These are phyloP conservation scores for Paramecium sexaurelia DNA, from an alignment of 73 alveolate genomes.

Conservation along the genomic window DNA sequence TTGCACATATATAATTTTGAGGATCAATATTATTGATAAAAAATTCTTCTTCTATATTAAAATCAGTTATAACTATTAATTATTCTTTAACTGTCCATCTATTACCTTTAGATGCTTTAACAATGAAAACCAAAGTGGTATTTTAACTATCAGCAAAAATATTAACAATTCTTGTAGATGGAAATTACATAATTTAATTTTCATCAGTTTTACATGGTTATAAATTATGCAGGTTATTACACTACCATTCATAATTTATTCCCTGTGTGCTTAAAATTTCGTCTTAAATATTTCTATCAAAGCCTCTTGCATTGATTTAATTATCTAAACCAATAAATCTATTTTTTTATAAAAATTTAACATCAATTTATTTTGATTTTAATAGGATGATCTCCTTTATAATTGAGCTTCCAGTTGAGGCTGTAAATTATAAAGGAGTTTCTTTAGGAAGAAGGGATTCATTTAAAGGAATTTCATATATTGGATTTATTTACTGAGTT, in stretches of 20 bases:
- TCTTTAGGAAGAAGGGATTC: background rate
- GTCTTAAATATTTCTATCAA: background rate
- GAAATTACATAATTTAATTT: background rate
- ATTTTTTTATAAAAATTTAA: background rate
- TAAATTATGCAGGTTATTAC: background rate
- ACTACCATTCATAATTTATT: background rate
- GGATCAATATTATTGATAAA: background rate
- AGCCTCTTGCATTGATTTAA: background rate
- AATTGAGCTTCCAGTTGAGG: background rate
- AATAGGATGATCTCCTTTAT: background rate
- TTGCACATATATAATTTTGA: background rate
- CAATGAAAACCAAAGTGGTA: background rate
- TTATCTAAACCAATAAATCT: background rate
- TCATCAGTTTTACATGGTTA: conserved; percentile 8
- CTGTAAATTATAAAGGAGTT: background rate
- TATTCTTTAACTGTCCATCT: conserved; percentile 17
- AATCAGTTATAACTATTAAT: background rate
- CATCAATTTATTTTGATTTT: background rate
- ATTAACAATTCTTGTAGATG: background rate
- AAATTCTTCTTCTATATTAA: background rate
- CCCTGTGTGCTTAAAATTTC: background rate
- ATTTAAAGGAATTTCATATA: background rate
- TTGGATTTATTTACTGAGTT: background rate
- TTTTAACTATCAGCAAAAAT: background rate
- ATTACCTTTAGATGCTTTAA: background rate